phyloP scores from a whole-genome alignment of 768 basidiomycete genomes.

The Pleurotus sapidus region DNA sequence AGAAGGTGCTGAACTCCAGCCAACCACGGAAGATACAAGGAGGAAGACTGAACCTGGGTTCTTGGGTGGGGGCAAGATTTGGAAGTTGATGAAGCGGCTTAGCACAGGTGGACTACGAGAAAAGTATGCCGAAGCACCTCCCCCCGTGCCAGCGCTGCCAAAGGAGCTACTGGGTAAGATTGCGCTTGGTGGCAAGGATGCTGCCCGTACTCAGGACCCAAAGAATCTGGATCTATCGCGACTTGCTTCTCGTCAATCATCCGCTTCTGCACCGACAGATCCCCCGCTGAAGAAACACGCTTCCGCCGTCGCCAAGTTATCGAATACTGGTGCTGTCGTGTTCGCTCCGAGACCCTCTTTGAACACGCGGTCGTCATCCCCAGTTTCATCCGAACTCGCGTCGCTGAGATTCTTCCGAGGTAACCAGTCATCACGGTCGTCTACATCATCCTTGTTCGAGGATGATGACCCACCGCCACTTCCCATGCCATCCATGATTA shows the following conservation, averaged over 20 bases:
- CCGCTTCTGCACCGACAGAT: constrained; percentile 14
- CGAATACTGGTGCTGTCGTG: constrained; percentile 1
- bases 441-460: constrained; percentile 50
- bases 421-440: constrained; percentile 44
- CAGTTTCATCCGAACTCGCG: constrained; percentile 55
- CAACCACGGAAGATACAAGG: neutral
- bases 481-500: constrained; percentile 26
- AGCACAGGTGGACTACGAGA: constrained; percentile 64
- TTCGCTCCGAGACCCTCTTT: constrained; percentile 36
- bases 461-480: constrained; percentile 36
- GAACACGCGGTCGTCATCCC: constrained; percentile 59
- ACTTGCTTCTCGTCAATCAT: constrained; percentile 21
- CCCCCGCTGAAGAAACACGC: constrained; percentile 11
- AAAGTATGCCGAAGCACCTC: constrained; percentile 37
- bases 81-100: constrained; percentile 71
- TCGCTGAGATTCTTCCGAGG: constrained; percentile 51
- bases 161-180: constrained; percentile 26
- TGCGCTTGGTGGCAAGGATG: constrained; percentile 3
- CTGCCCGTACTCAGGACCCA: constrained; percentile 14
- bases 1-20: neutral
- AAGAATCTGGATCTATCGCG: constrained; percentile 14
- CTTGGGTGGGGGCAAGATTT: constrained; percentile 42
- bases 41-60: neutral
- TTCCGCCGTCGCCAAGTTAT: constrained; percentile 9
- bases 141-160: constrained; percentile 63